A percentile compares a stretch with the other conserved stretches of the same genome.
Conservation (phyloP, 495 filamentous ascomycete species). For the Rostrohypoxylon terebratum region DNA sequence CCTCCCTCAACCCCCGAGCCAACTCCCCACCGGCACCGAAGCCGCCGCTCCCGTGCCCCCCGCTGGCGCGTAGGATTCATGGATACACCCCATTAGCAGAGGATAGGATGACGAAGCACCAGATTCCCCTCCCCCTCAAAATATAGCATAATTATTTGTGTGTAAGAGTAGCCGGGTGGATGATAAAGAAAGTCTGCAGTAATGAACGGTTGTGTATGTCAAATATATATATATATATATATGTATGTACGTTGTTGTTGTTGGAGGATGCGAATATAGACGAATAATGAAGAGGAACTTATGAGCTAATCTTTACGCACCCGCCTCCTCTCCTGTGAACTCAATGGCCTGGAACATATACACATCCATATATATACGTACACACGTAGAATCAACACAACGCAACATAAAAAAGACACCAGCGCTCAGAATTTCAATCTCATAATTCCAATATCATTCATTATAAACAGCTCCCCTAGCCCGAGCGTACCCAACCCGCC, state of each 20-base stretch:
- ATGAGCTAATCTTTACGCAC: neutral
- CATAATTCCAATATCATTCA: slow-evolving; percentile 8
- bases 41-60: slow-evolving; percentile 53
- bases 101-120: neutral
- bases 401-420: neutral
- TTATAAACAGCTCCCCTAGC: neutral
- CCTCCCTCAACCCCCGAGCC: slow-evolving; percentile 68
- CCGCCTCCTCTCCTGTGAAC: neutral
- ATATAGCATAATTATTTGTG: neutral
- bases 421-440: neutral
- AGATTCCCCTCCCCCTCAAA: neutral
- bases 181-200: neutral
- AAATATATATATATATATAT: too few relatives aligned
- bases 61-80: slow-evolving; percentile 25
- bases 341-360: neutral
- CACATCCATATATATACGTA: neutral
- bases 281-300: slow-evolving; percentile 4
- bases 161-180: neutral
- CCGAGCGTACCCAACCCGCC: neutral
- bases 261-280: neutral
- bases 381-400: neutral
- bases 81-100: neutral
- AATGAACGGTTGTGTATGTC: neutral
- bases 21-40: slow-evolving; percentile 53
- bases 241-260: neutral